Evolutionary conservation across 1,284 basidiomycete genomes (phyloP), one percentile per base, ranked within the genome.

Genomic region (Puccinia hordei): DNA sequence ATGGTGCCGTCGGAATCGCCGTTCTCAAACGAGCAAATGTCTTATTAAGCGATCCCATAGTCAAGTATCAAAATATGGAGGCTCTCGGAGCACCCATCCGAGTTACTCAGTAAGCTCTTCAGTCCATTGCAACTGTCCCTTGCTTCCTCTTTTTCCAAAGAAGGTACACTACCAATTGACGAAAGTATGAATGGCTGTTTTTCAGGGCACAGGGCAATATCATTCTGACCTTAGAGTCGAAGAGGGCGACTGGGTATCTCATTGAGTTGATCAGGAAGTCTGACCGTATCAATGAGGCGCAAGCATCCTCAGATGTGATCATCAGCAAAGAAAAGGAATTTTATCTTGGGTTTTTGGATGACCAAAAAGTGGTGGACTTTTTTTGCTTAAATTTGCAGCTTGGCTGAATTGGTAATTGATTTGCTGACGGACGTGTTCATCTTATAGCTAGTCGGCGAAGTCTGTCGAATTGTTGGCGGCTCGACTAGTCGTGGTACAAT

Each of bases 291-390:
- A 49, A 49, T 49, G 24, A 49, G 41, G 44, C 66, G 6, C 22
- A 19, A 6, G 49, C 10, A 68, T 46, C 66, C 4, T 46, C 66
- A 24, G 66, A 68, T 6, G 15, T 68, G 27, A 68, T 68, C 12
- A 59, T 78, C 35, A 55, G 65, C 27, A 78, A 78, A 46, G 75
- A 78, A 69, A 66, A 78, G 24, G 75, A 78, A 35, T 55, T 78
- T 24, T 78, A 66, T 69, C 46, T 51, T 6, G 75, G 61, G 17
- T 78, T 78, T 78, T 68, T 68, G 46, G 44, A 49, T 55, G 65
- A 66, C 4, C 30, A 69, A 53, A 35, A 63, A 13, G 59, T 63
- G 24, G 30, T n/a, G 13, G 22, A 35, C 41, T 17, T 30, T 59
- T 33, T 75, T 30, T 8, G 12, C 24, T 53, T 30, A 73, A n/a